Base-by-base conservation (phyloP, 768 basidiomycete species). In the Boletus reticulatus region DNA sequence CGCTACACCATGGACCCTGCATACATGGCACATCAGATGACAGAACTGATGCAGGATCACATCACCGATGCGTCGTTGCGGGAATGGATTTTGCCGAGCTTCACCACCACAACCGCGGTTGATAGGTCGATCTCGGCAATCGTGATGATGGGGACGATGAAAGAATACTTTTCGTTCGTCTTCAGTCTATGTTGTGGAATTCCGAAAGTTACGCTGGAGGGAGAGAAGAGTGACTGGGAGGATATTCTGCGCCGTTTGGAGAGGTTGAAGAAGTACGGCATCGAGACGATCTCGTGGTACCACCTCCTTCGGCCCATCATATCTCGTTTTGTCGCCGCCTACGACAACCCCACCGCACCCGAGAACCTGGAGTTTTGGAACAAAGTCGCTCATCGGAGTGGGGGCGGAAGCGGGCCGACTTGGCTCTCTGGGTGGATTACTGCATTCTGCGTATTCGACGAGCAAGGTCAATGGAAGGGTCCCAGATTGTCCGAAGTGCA, bases 41-140 rank as follows among this genome's bases (percentile, higher is more conserved):
- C 60, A 34, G 17, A 55, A 6, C 27, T 60, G 31, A 54, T 58
- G 20, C 55, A 11, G 6, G 34, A 36, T 0, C 42, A 48, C 19
- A 31, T 67, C 48, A 10, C 62, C 27, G 53, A 63, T 56, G 55
- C 59, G 8, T 50, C 62, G 1, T 57, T 78, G 6, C 59, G 65
- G 10, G 43, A 45, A 17, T 51, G 50, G 50, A 36, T 43, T 2
- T 24, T 43, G 32, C 50, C 50, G 4, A 36, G 1, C 34, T 36
- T 36, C 34, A 66, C 72, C 0, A 78, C 77, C 0, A 78, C 77
- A 0, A 76, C 75, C 1, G 6, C 14, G 12, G 64, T 62, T 19
- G 76, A 78, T 53, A 67, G 52, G 0, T 65, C 68, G 13, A 62
- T 71, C 0, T 70, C 63, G 38, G 68, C 75, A 6, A 68, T 74